phyloP scores from a whole-genome alignment of 495 filamentous ascomycete genomes.

The Annulohypoxylon nitens region DNA sequence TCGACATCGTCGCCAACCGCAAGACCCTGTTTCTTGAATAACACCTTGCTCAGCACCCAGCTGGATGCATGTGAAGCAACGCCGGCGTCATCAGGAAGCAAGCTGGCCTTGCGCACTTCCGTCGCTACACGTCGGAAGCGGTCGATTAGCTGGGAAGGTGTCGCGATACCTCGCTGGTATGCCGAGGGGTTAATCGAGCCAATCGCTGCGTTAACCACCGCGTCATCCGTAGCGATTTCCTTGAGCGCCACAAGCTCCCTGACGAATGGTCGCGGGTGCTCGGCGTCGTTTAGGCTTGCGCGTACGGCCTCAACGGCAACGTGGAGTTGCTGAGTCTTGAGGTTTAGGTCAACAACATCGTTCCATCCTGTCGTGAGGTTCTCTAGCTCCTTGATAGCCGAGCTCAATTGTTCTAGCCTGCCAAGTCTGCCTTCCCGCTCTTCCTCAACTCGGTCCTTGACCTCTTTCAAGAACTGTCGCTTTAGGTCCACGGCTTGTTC shows the following conservation, averaged over 20 bases:
- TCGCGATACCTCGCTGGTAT: slow-evolving; percentile 92
- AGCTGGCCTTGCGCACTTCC: slow-evolving; percentile 92
- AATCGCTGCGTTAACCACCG: slow-evolving; percentile 90
- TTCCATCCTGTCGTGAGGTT: slow-evolving; percentile 87
- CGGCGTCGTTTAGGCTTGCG: slow-evolving; percentile 78
- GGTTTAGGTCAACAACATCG: slow-evolving; percentile 85
- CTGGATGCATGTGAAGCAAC: slow-evolving; percentile 93
- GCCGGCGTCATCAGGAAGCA: slow-evolving; percentile 92
- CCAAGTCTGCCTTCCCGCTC: slow-evolving; percentile 90
- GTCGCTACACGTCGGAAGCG: slow-evolving; percentile 93
- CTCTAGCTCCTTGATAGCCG: slow-evolving; percentile 82
- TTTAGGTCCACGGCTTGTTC: slow-evolving; percentile 92
- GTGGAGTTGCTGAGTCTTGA: slow-evolving; percentile 94
- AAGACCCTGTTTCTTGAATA: slow-evolving; percentile 93
- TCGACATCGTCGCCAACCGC: slow-evolving; percentile 92
- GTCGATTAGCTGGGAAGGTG: slow-evolving; percentile 85
- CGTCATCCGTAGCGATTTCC: slow-evolving; percentile 84
- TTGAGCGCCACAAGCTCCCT: slow-evolving; percentile 93
- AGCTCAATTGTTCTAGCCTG: slow-evolving; percentile 83
- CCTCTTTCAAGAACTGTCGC: slow-evolving; percentile 80
- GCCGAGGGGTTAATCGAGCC: slow-evolving; percentile 92
- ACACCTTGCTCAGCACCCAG: slow-evolving; percentile 85
- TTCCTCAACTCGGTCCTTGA: slow-evolving; percentile 84
- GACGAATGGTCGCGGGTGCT: slow-evolving; percentile 84
- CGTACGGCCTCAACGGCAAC: slow-evolving; percentile 95